Conservation (phyloP, 2,329 filamentous ascomycete species). For the Parascedosporium putredinis region DNA sequence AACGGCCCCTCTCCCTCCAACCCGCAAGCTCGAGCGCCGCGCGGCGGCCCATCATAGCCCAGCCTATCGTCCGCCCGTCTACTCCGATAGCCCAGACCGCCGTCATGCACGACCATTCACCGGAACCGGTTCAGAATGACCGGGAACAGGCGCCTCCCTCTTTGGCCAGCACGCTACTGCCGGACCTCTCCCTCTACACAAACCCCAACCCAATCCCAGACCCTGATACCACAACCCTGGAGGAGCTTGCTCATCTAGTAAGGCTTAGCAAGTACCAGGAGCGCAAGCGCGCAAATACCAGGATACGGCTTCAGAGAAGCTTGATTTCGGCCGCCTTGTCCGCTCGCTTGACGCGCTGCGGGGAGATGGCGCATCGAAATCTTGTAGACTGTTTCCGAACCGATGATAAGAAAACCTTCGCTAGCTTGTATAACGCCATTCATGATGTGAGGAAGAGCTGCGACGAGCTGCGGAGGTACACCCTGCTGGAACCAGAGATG, state of each 20-base stretch:
- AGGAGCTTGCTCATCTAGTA: constrained; percentile 69
- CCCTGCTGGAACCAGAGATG: constrained; percentile 62
- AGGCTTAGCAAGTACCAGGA: constrained; percentile 72
- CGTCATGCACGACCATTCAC: not conserved
- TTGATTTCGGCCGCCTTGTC: constrained; percentile 66
- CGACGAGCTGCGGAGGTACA: constrained; percentile 60
- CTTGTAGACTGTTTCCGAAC: constrained; percentile 68
- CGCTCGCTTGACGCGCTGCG: constrained; percentile 62
- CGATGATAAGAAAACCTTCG: constrained; percentile 71
- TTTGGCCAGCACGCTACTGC: constrained; percentile 39
- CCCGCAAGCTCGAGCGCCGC: not conserved
- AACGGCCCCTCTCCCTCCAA: not conserved
- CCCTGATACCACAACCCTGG: constrained; percentile 57
- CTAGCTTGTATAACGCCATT: constrained; percentile 63
- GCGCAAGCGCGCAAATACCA: constrained; percentile 64
- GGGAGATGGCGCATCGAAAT: constrained; percentile 63
- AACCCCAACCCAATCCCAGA: constrained; percentile 51
- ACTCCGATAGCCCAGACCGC: constrained; percentile 1
- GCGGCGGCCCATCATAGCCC: constrained; percentile 8
- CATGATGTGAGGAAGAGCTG: constrained; percentile 71
- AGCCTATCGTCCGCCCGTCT: constrained; percentile 2
- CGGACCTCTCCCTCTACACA: constrained; percentile 56
- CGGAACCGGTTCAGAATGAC: not conserved
- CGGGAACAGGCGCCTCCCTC: constrained; percentile 2
- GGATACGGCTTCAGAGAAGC: constrained; percentile 63